Percentiles rank a stretch among this genome's conserved stretches.
These are phyloP conservation scores for Thermomyces lanuginosus DNA, from an alignment of 2,329 filamentous ascomycete genomes.

Conservation along the genomic window DNA sequence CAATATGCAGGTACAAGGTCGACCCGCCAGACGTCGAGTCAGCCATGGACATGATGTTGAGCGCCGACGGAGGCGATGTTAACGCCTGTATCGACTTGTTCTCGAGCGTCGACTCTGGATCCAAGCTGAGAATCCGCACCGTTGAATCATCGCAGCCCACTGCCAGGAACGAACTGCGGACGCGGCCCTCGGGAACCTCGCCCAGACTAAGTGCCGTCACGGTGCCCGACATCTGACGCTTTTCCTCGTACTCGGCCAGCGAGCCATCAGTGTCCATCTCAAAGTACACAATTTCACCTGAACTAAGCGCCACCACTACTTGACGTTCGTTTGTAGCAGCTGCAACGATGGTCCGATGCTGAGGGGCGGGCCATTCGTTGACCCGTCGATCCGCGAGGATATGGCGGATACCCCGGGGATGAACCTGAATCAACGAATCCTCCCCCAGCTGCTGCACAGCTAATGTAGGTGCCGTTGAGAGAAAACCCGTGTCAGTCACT, in stretches of 20 bases:
- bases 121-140: slow-evolving; percentile 77
- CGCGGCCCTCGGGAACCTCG: slow-evolving; percentile 74
- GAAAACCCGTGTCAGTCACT: slow-evolving; percentile 81
- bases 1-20: slow-evolving; percentile 89
- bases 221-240: slow-evolving; percentile 85
- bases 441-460: slow-evolving; percentile 90
- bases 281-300: slow-evolving; percentile 93
- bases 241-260: slow-evolving; percentile 84
- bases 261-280: slow-evolving; percentile 89
- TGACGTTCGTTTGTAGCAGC: slow-evolving; percentile 87
- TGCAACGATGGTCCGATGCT: slow-evolving; percentile 87
- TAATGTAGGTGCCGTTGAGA: slow-evolving; percentile 74
- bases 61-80: slow-evolving; percentile 71
- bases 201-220: slow-evolving; percentile 91
- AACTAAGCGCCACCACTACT: slow-evolving; percentile 84
- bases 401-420: slow-evolving; percentile 89
- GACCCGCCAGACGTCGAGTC: slow-evolving; percentile 80
- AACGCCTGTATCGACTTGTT: slow-evolving; percentile 89
- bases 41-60: slow-evolving; percentile 88
- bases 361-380: slow-evolving; percentile 85
- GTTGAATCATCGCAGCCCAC: slow-evolving; percentile 96
- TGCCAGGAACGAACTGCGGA: slow-evolving; percentile 81
- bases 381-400: slow-evolving; percentile 61
- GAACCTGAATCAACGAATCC: slow-evolving; percentile 81
- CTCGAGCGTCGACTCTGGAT: slow-evolving; percentile 78